Conservation (phyloP, 805 yeast genomes). For the Candida germanica region DNA sequence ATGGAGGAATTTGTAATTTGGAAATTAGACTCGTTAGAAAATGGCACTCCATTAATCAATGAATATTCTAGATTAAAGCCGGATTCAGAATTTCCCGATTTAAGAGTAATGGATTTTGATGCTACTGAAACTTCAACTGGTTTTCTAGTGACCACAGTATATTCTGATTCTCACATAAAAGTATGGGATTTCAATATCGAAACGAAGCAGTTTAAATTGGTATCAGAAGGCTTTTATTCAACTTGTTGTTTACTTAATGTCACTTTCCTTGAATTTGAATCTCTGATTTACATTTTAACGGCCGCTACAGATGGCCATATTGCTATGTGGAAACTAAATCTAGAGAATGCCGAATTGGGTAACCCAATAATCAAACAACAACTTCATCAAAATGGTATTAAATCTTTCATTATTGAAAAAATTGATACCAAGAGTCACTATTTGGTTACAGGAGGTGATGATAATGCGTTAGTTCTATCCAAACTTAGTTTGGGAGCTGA, state of each 20-base stretch:
- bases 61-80: conserved; percentile 56
- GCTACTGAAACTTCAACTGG: conserved; percentile 43
- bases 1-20: conserved; percentile 87
- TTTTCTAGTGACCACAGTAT: conserved; percentile 63
- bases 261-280: conserved; percentile 36
- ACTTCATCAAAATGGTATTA: conserved; percentile 85
- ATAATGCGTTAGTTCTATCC: conserved; percentile 57
- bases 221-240: conserved; percentile 53
- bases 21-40: conserved; percentile 46
- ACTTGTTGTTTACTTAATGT: conserved; percentile 76
- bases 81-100: conserved; percentile 62
- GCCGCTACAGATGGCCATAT: conserved; percentile 86
- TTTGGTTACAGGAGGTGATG: conserved; percentile 87
- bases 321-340: conserved; percentile 48
- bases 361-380: conserved; percentile 39
- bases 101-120: conserved; percentile 86
- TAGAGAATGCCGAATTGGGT: conserved; percentile 16
- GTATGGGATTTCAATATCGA: conserved; percentile 52
- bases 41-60: conserved; percentile 43
- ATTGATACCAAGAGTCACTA: conserved; percentile 14
- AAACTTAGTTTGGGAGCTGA: conserved; percentile 13
- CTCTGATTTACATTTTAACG: conserved; percentile 39
- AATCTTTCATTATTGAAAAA: conserved; percentile 43
- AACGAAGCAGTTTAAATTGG: conserved; percentile 36
- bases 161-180: conserved; percentile 79